phyloP scores from a whole-genome alignment of 805 yeast genomes.

The Yarrowia hollandica region DNA sequence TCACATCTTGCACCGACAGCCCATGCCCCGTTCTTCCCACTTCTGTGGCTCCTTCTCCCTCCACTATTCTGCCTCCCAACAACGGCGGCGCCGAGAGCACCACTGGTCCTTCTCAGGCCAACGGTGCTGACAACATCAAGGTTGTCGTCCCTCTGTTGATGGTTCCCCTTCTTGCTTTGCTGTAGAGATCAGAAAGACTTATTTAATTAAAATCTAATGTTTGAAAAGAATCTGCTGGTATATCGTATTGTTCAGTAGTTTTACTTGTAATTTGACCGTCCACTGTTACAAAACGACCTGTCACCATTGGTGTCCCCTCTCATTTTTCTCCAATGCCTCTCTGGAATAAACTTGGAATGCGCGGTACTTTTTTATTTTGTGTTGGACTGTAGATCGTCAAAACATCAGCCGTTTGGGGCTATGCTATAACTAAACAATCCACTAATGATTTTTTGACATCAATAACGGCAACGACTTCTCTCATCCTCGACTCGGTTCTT shows the following conservation, averaged over 20 bases:
- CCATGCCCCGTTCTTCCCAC: slow-evolving; percentile 11
- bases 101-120: slow-evolving; percentile 21
- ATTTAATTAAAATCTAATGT: slow-evolving; percentile 16
- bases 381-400: too few species aligned
- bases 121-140: slow-evolving; percentile 1
- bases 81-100: neutral
- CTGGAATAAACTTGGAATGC: slow-evolving; percentile 1
- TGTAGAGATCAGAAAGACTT: neutral
- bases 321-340: too few species aligned
- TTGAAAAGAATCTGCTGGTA: too few species aligned
- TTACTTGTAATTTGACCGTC: too few species aligned
- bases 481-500: too few species aligned
- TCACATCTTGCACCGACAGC: slow-evolving; percentile 28
- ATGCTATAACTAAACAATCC: too few species aligned
- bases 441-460: too few species aligned
- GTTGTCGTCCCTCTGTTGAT: slow-evolving; percentile 5
- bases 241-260: too few species aligned
- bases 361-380: neutral
- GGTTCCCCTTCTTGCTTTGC: slow-evolving; percentile 24
- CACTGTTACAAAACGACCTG: too few species aligned
- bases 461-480: too few species aligned
- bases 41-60: neutral
- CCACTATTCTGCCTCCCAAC: slow-evolving; percentile 14
- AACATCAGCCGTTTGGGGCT: too few species aligned
- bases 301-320: too few species aligned